phyloP scores from a whole-genome alignment of 2,329 filamentous ascomycete species.

The Verticillium longisporum region DNA sequence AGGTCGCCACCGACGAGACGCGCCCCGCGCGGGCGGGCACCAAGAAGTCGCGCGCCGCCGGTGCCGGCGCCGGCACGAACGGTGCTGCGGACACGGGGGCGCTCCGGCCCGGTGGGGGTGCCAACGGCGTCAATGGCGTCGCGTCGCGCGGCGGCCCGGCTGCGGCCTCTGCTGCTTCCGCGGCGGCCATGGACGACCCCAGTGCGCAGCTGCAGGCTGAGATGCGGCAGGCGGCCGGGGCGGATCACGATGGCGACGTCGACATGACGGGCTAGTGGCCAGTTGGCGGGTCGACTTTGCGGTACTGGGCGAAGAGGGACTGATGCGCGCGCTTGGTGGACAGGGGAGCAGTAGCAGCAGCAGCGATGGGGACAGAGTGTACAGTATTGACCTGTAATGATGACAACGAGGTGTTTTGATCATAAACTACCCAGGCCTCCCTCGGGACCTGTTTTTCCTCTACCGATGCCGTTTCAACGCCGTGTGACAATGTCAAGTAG shows the following conservation, averaged over 20 bases:
- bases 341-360: background rate
- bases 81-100: background rate
- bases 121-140: constrained; percentile 10
- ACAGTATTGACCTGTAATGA: background rate
- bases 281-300: background rate
- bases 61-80: constrained; percentile 15
- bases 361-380: background rate
- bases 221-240: constrained; percentile 37
- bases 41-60: constrained; percentile 17
- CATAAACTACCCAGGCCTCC: background rate
- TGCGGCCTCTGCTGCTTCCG: no score
- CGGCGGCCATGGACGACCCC: constrained; percentile 29
- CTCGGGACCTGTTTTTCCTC: background rate
- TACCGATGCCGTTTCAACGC: background rate
- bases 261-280: constrained; percentile 49
- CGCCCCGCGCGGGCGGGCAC: constrained; percentile 13
- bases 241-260: constrained; percentile 43
- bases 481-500: background rate
- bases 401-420: background rate
- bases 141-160: background rate
- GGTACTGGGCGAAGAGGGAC: background rate
- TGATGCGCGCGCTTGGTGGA: background rate
- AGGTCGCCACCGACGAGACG: constrained; percentile 21
- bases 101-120: background rate
- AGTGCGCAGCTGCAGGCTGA: constrained; percentile 49